Percentiles rank a stretch among this genome's conserved stretches.
phyloP scores from a whole-genome alignment of 257 asterid genomes.

The Salvia splendens region DNA sequence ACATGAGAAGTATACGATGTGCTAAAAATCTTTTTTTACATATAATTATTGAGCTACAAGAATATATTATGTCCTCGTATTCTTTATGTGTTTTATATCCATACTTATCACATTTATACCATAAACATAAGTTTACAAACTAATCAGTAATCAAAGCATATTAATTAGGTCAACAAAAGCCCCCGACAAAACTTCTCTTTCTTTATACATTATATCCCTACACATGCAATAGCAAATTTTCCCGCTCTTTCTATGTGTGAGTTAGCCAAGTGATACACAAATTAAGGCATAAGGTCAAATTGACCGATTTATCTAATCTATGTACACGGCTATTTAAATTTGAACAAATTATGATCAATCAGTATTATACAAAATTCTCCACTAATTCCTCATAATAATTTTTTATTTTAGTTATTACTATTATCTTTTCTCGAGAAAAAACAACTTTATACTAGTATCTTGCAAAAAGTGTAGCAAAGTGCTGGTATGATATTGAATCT shows the following conservation, averaged over 20 bases:
- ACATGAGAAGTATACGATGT: no score
- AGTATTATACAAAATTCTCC: no score
- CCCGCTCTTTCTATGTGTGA: background rate
- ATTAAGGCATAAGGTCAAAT: no score
- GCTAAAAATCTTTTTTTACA: no score
- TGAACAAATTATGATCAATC: no score
- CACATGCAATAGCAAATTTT: background rate
- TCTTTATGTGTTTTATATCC: background rate
- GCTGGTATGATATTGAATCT: background rate
- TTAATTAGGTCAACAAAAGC: background rate
- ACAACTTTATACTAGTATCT: background rate
- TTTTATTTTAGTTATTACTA: no score
- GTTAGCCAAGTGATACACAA: no score
- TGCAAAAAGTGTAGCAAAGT: slow-evolving; percentile 22
- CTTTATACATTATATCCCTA: background rate
- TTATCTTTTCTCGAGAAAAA: background rate
- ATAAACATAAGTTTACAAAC: background rate
- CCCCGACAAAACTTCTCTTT: background rate
- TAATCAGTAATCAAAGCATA: background rate
- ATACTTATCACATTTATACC: background rate
- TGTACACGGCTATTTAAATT: no score
- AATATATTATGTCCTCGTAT: background rate
- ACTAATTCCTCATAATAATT: no score
- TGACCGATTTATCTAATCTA: no score
- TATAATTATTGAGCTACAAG: background rate